These are phyloP conservation scores for Asterella californica DNA, from an alignment of 225 moss, liverwort and hornwort species.

Conservation along the genomic window DNA sequence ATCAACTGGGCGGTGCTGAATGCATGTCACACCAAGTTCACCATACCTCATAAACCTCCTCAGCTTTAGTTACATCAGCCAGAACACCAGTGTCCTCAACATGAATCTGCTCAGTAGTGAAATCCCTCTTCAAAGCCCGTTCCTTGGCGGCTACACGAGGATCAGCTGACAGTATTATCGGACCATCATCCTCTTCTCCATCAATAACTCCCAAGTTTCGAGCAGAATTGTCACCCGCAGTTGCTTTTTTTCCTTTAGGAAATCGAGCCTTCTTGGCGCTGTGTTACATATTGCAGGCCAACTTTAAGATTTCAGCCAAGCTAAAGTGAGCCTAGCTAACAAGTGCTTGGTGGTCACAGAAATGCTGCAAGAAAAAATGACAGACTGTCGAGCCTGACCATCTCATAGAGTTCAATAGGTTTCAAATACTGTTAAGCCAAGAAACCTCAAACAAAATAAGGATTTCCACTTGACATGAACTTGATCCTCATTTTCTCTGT, in stretches of 20 bases:
- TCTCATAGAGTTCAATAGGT: background rate
- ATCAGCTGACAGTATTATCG: conserved; percentile 61
- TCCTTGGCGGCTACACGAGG: conserved; percentile 87
- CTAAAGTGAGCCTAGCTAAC: too few species aligned
- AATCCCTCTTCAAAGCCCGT: conserved; percentile 70
- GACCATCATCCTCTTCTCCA: conserved; percentile 80
- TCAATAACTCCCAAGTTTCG: conserved; percentile 44
- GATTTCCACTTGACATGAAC: too few species aligned
- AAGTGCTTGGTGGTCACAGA: background rate
- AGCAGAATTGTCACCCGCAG: conserved; percentile 23
- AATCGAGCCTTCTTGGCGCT: conserved; percentile 75
- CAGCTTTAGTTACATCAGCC: conserved; percentile 58
- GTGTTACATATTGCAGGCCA: background rate
- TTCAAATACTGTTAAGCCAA: background rate
- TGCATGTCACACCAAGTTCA: background rate
- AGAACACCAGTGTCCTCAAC: conserved; percentile 64
- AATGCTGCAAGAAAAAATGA: background rate
- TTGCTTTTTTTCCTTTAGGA: conserved; percentile 83
- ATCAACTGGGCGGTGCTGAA: background rate
- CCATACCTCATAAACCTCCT: conserved; percentile 62
- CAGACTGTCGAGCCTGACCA: too few species aligned
- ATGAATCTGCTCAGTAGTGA: conserved; percentile 59
- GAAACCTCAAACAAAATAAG: too few species aligned
- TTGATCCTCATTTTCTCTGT: too few species aligned
- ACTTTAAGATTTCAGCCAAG: background rate